Conservation (phyloP, 2,329 filamentous ascomycete species). For the Tricladium varicosporioides region DNA sequence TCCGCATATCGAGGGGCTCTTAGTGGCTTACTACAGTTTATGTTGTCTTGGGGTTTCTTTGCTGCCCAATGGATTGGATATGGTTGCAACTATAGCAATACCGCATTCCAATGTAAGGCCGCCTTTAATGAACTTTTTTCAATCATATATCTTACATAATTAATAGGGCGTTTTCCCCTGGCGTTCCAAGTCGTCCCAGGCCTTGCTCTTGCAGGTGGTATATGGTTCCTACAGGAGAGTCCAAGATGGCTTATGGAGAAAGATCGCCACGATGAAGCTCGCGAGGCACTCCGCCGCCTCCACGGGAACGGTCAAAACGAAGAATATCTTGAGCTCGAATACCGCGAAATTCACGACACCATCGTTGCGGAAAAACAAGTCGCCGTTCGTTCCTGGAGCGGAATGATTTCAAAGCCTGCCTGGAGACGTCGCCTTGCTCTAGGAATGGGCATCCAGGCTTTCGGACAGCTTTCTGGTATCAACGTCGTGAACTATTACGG, state of each 20-base stretch:
- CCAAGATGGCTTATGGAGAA: constrained; percentile 57
- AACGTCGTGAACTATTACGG: constrained; percentile 36
- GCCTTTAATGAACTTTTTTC: no score
- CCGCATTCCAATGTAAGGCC: constrained; percentile 14
- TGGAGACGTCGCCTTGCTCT: constrained; percentile 47
- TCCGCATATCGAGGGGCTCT: constrained; percentile 22
- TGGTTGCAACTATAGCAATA: constrained; percentile 17
- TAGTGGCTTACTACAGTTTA: constrained; percentile 28
- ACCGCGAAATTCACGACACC: constrained; percentile 49
- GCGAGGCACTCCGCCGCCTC: constrained; percentile 52
- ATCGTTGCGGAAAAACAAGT: constrained; percentile 52
- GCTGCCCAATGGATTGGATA: constrained; percentile 29
- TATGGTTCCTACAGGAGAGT: constrained; percentile 50
- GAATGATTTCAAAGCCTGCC: constrained; percentile 41
- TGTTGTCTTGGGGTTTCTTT: constrained; percentile 30
- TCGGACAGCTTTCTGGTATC: constrained; percentile 47
- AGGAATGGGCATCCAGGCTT: constrained; percentile 47
- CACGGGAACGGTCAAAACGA: constrained; percentile 48
- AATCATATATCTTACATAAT: background rate
- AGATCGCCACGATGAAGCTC: constrained; percentile 55
- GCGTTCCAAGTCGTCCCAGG: constrained; percentile 54
- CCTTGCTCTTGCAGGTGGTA: constrained; percentile 48
- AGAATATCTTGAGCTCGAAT: constrained; percentile 43
- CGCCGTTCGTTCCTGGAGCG: constrained; percentile 39
- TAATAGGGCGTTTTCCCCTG: constrained; percentile 57